phyloP scores from a whole-genome alignment of 257 asterid genomes.

The Solanum phureja region DNA sequence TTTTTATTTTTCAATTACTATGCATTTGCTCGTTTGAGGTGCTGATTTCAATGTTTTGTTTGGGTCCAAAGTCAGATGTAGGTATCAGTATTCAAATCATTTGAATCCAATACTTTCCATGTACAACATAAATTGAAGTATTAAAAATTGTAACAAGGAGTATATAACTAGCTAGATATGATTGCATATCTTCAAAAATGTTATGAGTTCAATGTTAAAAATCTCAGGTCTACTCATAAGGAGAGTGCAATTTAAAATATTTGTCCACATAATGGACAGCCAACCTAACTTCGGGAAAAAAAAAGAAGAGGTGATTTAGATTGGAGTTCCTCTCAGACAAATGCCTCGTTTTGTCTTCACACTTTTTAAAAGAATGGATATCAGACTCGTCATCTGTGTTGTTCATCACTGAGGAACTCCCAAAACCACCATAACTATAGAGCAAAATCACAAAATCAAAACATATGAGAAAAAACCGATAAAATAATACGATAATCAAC shows the following conservation, averaged over 20 bases:
- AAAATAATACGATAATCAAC: neutral
- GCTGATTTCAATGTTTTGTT: too few relatives aligned
- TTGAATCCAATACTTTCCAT: neutral
- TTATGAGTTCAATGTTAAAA: neutral
- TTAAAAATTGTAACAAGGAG: neutral
- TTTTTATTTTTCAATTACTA: neutral
- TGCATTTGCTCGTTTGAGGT: neutral
- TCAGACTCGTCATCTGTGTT: conserved; percentile 83
- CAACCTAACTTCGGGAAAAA: neutral
- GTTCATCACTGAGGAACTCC: conserved; percentile 57
- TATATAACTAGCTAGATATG: neutral
- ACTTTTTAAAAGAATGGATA: conserved; percentile 46
- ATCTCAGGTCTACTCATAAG: too few relatives aligned
- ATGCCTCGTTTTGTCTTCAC: conserved; percentile 76
- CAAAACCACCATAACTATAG: neutral
- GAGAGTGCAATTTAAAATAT: too few relatives aligned
- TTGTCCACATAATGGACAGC: neutral
- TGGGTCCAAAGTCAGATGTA: neutral
- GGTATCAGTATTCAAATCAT: neutral
- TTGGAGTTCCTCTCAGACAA: conserved; percentile 65
- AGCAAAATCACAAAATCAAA: neutral
- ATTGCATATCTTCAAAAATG: neutral
- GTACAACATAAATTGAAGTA: neutral
- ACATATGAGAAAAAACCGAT: neutral
- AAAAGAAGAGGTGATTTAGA: neutral